Evolutionary conservation across 2,329 filamentous ascomycete species (phyloP).

Genomic region (Colletotrichum nymphaeae): DNA sequence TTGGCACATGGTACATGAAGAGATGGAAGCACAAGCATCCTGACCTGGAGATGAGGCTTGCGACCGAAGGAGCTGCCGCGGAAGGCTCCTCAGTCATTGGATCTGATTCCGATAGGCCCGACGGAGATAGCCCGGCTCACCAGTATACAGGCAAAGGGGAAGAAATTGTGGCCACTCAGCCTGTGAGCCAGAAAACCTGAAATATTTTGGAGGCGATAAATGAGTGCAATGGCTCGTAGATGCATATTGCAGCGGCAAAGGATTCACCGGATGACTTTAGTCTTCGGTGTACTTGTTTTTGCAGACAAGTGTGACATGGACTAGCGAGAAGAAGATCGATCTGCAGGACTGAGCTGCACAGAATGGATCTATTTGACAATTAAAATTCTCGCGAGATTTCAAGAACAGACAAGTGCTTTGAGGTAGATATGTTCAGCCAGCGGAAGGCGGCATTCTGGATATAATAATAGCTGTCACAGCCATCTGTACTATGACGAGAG

Average conservation of each 20-base stretch:
- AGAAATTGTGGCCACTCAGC: background rate
- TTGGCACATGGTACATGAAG: constrained; percentile 42
- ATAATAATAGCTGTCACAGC: too few species aligned
- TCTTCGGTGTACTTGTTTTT: too few species aligned
- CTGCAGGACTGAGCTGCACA: too few species aligned
- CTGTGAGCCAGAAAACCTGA: background rate
- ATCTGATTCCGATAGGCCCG: constrained; percentile 23
- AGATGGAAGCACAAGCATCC: constrained; percentile 40
- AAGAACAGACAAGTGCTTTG: too few species aligned
- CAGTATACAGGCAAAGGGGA: background rate
- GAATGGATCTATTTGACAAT: too few species aligned
- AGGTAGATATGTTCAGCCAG: too few species aligned
- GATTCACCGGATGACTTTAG: background rate
- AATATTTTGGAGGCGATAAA: background rate
- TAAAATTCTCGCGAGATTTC: too few species aligned
- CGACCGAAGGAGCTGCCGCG: background rate
- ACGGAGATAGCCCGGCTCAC: background rate
- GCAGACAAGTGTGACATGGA: too few species aligned
- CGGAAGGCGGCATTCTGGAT: too few species aligned
- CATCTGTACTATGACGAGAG: too few species aligned
- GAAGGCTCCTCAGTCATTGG: background rate
- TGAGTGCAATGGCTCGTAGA: background rate
- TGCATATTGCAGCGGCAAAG: background rate
- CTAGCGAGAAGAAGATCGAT: too few species aligned
- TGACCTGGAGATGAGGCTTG: constrained; percentile 38